Evolutionary conservation across 2,329 filamentous ascomycete species (phyloP).

Genomic region (Parascedosporium putredinis): DNA sequence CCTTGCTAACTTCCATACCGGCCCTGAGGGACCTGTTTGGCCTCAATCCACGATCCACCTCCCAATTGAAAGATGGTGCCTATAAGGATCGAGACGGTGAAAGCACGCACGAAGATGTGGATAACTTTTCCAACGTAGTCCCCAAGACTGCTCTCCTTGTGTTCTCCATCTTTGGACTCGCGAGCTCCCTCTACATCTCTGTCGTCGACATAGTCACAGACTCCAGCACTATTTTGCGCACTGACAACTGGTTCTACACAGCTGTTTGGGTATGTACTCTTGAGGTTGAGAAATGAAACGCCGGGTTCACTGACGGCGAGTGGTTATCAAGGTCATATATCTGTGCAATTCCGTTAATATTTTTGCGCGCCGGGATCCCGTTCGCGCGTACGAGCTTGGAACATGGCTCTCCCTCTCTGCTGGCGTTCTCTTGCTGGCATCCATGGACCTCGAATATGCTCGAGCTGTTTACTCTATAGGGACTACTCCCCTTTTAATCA

Average conservation of each 20-base stretch:
- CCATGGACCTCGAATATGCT: constrained; percentile 35
- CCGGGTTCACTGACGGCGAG: constrained; percentile 12
- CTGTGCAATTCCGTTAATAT: constrained; percentile 41
- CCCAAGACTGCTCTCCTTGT: constrained; percentile 45
- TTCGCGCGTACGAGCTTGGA: constrained; percentile 43
- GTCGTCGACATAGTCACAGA: constrained; percentile 35
- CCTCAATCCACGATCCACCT: not conserved
- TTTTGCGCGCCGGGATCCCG: constrained; percentile 36
- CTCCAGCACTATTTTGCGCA: constrained; percentile 23
- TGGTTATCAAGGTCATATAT: constrained; percentile 32
- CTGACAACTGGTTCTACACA: constrained; percentile 50
- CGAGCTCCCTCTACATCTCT: constrained; percentile 44
- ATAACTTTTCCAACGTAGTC: constrained; percentile 49
- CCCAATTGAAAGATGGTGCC: constrained; percentile 27
- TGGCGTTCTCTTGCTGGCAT: constrained; percentile 29
- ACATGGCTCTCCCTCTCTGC: constrained; percentile 37
- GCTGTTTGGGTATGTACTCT: constrained; percentile 53
- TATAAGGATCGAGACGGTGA: constrained; percentile 64
- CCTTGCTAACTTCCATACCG: not conserved
- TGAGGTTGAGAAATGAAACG: constrained; percentile 11
- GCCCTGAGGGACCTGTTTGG: not conserved
- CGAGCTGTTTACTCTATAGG: constrained; percentile 20
- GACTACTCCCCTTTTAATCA: constrained; percentile 24
- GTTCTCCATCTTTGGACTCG: constrained; percentile 42
- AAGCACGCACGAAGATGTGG: constrained; percentile 52